Evolutionary conservation across 345 rosid species (phyloP), one percentile per base, ranked within the genome.

Genomic region (Gossypium thurberi): DNA sequence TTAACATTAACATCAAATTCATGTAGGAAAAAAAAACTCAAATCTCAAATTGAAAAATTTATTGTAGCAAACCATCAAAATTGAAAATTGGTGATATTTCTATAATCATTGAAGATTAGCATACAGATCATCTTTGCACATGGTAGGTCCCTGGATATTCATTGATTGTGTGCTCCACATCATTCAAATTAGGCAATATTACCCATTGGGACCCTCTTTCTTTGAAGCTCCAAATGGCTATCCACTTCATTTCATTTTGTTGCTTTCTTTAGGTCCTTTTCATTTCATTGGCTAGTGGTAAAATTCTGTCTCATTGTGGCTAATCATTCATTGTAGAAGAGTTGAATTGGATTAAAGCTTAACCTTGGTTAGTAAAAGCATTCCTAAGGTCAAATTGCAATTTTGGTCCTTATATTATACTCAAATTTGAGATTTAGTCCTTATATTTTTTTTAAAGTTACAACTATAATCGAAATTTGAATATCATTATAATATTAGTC

Each of bases 131-230:
- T 68, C 71, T 50, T 15, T 4, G 58, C 71, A 50, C 71, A 50
- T 50, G 71, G 71, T 68, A 68, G 71, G 25, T 43, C 59, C 71
- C 57, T 68, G 8, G 5, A 50, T 28, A 55, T 50, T 68, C 15
- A 15, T 44, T 25, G 46, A 44, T 26, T 68, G 33, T 50, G 71
- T 50, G 57, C 43, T 26, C 71, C 23, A 50, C 23, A 3, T 67
- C 25, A 17, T 4, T 66, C 42, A 67, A 33, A 47, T 48, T 10
- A 47, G 43, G 13, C 28, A 14, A 23, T 67, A 25, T 67, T 42
- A 14, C 52, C 42, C 57, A 67, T 25, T 67, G 57, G 48, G 71
- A 2, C 71, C 57, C 52, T 67, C 13, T 21, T 48, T 67, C 71
- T 25, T 33, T 47, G 55, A 42, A 43, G 33, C 52, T 44, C 2